phyloP scores from a whole-genome alignment of 2,329 filamentous ascomycete species.

The Elsinoe fawcettii region DNA sequence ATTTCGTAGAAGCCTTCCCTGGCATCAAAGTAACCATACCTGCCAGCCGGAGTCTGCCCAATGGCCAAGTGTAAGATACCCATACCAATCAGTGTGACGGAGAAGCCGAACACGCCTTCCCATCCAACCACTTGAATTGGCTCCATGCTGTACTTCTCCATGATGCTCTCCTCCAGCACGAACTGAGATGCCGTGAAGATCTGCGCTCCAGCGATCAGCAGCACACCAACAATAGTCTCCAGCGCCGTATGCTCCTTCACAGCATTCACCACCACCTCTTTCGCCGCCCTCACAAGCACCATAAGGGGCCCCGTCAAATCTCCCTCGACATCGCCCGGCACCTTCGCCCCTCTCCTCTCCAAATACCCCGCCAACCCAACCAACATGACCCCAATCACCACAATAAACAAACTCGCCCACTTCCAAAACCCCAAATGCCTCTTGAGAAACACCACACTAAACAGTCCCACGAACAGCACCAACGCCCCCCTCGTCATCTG shows the following conservation, averaged over 20 bases:
- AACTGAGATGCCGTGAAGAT: conserved; percentile 97
- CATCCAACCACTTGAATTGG: conserved; percentile 89
- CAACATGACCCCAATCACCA: conserved; percentile 78
- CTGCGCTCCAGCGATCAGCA: conserved; percentile 87
- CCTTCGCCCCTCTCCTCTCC: conserved; percentile 52
- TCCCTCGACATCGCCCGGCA: conserved; percentile 23
- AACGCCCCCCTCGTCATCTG: conserved; percentile 96
- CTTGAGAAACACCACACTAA: conserved; percentile 84
- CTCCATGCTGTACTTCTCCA: conserved; percentile 70
- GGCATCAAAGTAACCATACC: conserved; percentile 82
- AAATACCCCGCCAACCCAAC: conserved; percentile 86
- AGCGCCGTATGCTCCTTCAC: conserved; percentile 50
- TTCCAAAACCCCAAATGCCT: conserved; percentile 78
- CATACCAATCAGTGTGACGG: conserved; percentile 71
- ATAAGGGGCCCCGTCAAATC: conserved; percentile 26
- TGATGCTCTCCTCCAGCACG: conserved; percentile 87
- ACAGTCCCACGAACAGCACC: conserved; percentile 89
- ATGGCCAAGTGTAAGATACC: conserved; percentile 68
- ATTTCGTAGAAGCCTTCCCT: conserved; percentile 78
- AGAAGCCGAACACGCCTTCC: conserved; percentile 89
- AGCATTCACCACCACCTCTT: conserved; percentile 35
- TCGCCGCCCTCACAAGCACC: neutral
- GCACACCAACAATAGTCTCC: conserved; percentile 69
- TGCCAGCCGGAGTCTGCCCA: conserved; percentile 65
- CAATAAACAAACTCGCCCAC: conserved; percentile 80